These are phyloP conservation scores for Rhododendron ovatum DNA, from an alignment of 148 eudicot genomes.

Conservation along the genomic window DNA sequence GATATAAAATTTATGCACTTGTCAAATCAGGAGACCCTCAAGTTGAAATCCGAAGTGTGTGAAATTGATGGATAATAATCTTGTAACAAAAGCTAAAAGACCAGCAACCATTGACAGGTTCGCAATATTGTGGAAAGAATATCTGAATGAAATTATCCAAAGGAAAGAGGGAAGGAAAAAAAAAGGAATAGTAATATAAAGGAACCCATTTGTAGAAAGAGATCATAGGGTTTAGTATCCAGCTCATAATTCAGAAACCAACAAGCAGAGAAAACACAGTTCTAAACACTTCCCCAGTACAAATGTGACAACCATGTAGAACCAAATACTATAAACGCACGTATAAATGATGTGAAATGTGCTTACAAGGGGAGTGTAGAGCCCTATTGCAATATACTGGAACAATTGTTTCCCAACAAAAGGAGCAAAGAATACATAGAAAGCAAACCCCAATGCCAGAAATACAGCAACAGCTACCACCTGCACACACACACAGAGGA, in stretches of 20 bases:
- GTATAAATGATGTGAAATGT: not conserved
- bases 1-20: not conserved
- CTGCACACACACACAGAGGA: conserved; percentile 30
- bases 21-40: not conserved
- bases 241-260: conserved; percentile 14
- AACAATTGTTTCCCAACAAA: conserved; percentile 78
- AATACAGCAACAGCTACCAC: conserved; percentile 90
- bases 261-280: conserved; percentile 37
- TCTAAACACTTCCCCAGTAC: conserved; percentile 30
- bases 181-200: conserved; percentile 8
- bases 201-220: conserved; percentile 19
- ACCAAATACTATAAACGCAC: not conserved
- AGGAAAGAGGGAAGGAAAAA: not conserved
- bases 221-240: conserved; percentile 8
- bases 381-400: conserved; percentile 75
- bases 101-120: conserved; percentile 8
- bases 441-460: conserved; percentile 92
- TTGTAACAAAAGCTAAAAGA: conserved; percentile 5
- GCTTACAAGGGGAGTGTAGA: conserved; percentile 90
- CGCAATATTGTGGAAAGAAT: not conserved
- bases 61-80: not conserved
- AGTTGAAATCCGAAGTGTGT: not conserved
- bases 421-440: conserved; percentile 95
- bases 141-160: not conserved
- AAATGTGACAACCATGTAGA: conserved; percentile 4